phyloP scores from a whole-genome alignment of 371 early-diverging fungal genomes.

The Phascolomyces articulosus region DNA sequence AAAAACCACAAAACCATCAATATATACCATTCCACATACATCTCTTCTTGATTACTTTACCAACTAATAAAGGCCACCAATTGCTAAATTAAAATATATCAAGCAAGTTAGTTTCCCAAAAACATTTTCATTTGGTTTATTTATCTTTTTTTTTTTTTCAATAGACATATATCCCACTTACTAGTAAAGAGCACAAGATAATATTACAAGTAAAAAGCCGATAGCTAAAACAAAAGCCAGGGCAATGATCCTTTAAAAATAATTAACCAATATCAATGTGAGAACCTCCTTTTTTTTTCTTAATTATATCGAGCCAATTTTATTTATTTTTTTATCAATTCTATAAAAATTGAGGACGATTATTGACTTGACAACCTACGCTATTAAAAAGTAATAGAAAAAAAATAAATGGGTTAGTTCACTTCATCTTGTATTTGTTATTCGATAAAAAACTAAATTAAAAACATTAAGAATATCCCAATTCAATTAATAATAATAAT shows the following conservation, averaged over 20 bases:
- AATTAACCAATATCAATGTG: neutral
- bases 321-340: too few relatives aligned
- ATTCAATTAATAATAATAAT: too few relatives aligned
- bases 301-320: too few relatives aligned
- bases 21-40: too few relatives aligned
- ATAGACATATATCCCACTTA: conserved; percentile 30
- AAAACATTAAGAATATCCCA: too few relatives aligned
- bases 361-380: neutral
- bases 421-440: neutral
- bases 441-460: too few relatives aligned
- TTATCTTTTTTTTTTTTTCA: too few relatives aligned
- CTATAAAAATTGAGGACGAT: too few relatives aligned
- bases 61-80: conserved; percentile 92
- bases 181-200: conserved; percentile 91
- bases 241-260: conserved; percentile 66
- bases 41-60: conserved; percentile 29
- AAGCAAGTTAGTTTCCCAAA: neutral
- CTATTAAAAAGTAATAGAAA: neutral
- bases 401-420: neutral
- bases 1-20: neutral
- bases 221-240: conserved; percentile 86
- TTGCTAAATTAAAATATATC: conserved; percentile 63
- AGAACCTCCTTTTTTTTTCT: too few relatives aligned
- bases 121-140: neutral
- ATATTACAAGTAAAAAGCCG: conserved; percentile 89